A percentile compares a stretch with the other conserved stretches of the same genome.
phyloP scores from a whole-genome alignment of 2,329 filamentous ascomycete genomes.

The Fusarium bactridioides region DNA sequence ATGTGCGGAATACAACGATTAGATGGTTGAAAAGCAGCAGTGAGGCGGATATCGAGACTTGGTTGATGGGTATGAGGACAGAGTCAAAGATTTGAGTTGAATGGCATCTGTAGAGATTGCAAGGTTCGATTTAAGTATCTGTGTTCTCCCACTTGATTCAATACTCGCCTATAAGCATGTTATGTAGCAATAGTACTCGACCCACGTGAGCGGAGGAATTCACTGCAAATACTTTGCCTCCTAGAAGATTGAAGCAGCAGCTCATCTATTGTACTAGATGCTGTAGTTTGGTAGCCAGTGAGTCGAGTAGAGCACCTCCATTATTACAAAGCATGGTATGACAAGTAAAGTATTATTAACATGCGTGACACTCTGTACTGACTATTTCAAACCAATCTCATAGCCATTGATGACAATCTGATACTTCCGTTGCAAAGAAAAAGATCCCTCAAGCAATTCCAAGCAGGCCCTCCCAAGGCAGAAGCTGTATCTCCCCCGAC shows the following conservation, averaged over 20 bases:
- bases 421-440: not conserved
- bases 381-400: not conserved
- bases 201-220: not conserved
- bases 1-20: not conserved
- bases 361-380: not conserved
- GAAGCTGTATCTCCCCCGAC: not conserved
- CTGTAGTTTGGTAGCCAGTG: not conserved
- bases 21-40: not conserved
- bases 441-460: not conserved
- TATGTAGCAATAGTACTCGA: not conserved
- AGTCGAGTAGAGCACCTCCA: not conserved
- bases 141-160: rapidly evolving
- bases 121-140: not conserved
- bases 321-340: too few relatives aligned
- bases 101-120: too few relatives aligned
- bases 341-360: too few relatives aligned
- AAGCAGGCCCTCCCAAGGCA: not conserved
- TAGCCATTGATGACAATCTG: not conserved
- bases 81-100: not conserved
- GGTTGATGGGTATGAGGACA: not conserved
- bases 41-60: not conserved
- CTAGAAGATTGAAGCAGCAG: not conserved
- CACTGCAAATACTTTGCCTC: not conserved
- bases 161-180: not conserved
- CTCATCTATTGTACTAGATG: not conserved